These are phyloP conservation scores for Rhexocercosporidium sp. DNA, from an alignment of 2,329 filamentous ascomycete genomes.

Conservation along the genomic window DNA sequence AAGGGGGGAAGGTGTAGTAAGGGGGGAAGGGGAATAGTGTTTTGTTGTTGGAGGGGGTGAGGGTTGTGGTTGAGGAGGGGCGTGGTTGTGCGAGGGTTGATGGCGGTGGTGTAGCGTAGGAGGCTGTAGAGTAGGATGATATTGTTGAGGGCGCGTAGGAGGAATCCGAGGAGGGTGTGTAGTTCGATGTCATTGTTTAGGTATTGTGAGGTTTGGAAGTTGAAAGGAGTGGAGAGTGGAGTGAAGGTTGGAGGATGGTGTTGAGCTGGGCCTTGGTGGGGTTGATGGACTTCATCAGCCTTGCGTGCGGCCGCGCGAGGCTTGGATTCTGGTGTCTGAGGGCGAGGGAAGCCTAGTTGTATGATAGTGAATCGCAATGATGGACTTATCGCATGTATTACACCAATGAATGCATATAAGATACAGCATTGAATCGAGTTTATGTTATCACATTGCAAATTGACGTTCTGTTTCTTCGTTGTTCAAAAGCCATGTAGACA, in stretches of 20 bases:
- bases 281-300: neutral
- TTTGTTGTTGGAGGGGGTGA: no score
- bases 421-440: no score
- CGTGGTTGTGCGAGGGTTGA: neutral
- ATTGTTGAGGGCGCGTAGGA: neutral
- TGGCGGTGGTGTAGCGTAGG: neutral
- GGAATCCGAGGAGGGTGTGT: neutral
- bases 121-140: neutral
- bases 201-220: neutral
- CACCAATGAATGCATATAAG: no score
- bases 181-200: slow-evolving; percentile 8
- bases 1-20: slow-evolving; percentile 79
- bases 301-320: slow-evolving; percentile 6
- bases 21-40: slow-evolving; percentile 60
- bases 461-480: no score
- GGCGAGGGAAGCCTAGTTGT: neutral
- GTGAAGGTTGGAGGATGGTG: neutral
- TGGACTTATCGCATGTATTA: no score
- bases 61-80: neutral
- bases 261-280: neutral
- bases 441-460: no score
- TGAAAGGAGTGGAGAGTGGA: neutral
- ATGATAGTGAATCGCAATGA: neutral
- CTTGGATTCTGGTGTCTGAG: neutral
- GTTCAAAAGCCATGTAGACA: no score